Percentiles rank a stretch among this genome's conserved stretches.
These are phyloP conservation scores for Bathelium albidoporum DNA, from an alignment of 495 filamentous ascomycete genomes.

Conservation along the genomic window DNA sequence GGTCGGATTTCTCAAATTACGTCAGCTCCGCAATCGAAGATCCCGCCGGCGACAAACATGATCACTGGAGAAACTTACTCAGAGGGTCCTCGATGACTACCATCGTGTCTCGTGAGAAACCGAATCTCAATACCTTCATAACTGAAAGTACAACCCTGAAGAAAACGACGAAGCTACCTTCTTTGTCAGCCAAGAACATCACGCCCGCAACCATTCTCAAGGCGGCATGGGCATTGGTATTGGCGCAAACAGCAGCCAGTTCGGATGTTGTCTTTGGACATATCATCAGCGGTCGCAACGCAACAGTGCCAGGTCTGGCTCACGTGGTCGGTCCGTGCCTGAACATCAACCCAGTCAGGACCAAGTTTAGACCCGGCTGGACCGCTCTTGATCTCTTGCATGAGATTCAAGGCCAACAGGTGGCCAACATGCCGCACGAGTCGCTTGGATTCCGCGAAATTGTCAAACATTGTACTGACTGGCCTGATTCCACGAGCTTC, in stretches of 20 bases:
- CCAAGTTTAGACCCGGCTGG: constrained; percentile 40
- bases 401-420: constrained; percentile 48
- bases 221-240: constrained; percentile 45
- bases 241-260: constrained; percentile 40
- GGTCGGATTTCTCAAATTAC: constrained; percentile 16
- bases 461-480: constrained; percentile 26
- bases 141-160: not conserved
- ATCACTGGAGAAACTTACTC: constrained; percentile 19
- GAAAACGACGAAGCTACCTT: constrained; percentile 8
- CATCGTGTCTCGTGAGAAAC: constrained; percentile 19
- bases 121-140: constrained; percentile 12
- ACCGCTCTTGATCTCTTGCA: constrained; percentile 43
- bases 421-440: constrained; percentile 49
- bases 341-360: constrained; percentile 49
- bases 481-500: constrained; percentile 24
- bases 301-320: constrained; percentile 43
- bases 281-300: constrained; percentile 46
- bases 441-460: constrained; percentile 27
- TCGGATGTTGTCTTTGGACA: constrained; percentile 48
- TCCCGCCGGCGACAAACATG: constrained; percentile 8
- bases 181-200: constrained; percentile 29
- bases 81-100: constrained; percentile 20
- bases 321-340: constrained; percentile 48
- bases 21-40: constrained; percentile 13
- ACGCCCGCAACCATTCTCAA: constrained; percentile 48